These are phyloP conservation scores for Stereocaulon alpinum DNA, from an alignment of 495 filamentous ascomycete species.

Conservation along the genomic window DNA sequence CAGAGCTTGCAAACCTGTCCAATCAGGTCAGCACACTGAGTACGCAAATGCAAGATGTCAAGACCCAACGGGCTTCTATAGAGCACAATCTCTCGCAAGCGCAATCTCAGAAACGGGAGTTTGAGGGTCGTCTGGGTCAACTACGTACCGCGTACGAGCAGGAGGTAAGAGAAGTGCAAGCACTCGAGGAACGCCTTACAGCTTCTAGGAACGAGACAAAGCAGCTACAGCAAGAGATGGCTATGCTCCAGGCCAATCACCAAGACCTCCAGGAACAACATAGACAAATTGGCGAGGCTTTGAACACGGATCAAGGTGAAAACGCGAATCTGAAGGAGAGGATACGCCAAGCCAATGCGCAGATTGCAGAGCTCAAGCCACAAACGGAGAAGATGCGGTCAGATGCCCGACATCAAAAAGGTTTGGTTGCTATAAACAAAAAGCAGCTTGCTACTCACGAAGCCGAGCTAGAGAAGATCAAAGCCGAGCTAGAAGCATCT, in stretches of 20 bases:
- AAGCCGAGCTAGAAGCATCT: slow-evolving; percentile 61
- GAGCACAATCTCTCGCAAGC: slow-evolving; percentile 72
- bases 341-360: slow-evolving; percentile 69
- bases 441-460: slow-evolving; percentile 90
- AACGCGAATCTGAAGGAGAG: slow-evolving; percentile 78
- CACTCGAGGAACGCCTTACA: slow-evolving; percentile 71
- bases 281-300: slow-evolving; percentile 56
- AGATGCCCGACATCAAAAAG: slow-evolving; percentile 88
- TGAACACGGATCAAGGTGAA: slow-evolving; percentile 82
- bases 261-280: slow-evolving; percentile 82
- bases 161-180: slow-evolving; percentile 75
- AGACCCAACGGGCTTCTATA: slow-evolving; percentile 62
- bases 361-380: slow-evolving; percentile 72
- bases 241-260: slow-evolving; percentile 67
- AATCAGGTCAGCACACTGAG: slow-evolving; percentile 86
- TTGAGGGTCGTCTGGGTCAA: slow-evolving; percentile 76
- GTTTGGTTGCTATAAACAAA: slow-evolving; percentile 91
- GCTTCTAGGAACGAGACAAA: slow-evolving; percentile 66
- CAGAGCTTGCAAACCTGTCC: slow-evolving; percentile 90
- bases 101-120: slow-evolving; percentile 77
- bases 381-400: slow-evolving; percentile 82
- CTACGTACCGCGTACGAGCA: slow-evolving; percentile 83
- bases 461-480: slow-evolving; percentile 72
- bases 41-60: slow-evolving; percentile 88
- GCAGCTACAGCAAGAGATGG: slow-evolving; percentile 71